Base-by-base conservation (phyloP, 2,329 filamentous ascomycete genomes). In the Aurifilum marmelostoma region DNA sequence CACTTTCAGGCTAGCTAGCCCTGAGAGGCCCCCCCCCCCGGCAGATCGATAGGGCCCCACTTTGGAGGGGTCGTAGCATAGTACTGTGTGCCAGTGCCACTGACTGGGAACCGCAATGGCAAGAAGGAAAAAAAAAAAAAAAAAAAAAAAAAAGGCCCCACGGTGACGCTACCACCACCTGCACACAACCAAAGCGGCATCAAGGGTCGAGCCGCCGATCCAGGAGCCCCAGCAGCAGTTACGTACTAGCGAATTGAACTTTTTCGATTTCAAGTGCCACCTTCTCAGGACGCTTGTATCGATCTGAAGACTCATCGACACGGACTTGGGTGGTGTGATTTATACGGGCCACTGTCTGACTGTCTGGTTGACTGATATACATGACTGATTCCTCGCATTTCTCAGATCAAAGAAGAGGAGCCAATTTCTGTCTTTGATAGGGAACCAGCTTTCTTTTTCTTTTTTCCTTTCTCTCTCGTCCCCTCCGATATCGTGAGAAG, bases 191-290 rank as follows among this genome's bases (percentile, higher is more conserved):
- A n/a, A n/a, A 18, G 29, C 37, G 16, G 39, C 16, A 47, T 24
- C 54, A 34, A 43, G 41, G 21, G 50, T 32, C 41, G 66, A 67
- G 72, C 75, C 75, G 72, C 75, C 75, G 75, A 76, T 76, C 68
- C 73, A 76, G 75, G 73, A 75, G 69, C 67, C 58, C 60, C 69
- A 69, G 63, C 64, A 32, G 2, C 24, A 32, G 54, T 69, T 69
- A 69, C 69, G 67, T 71, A 71, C 67, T 69, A 67, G 67, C 67
- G 64, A 71, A 71, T 71, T 66, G 64, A 71, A 67, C 64, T 71
- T 71, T 71, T 71, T 61, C 63, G 62, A 69, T 69, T 69, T 61
- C 27, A n/a, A 62, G 59, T 64, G 63, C 32, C 16, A 41, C 43
- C 50, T 67, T 32, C 52, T 56, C 3, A n/a, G 14, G 27, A 32